Evolutionary conservation across 495 filamentous ascomycete species (phyloP), one percentile per base, ranked within the genome.

Genomic region (Tricharina praecox): DNA sequence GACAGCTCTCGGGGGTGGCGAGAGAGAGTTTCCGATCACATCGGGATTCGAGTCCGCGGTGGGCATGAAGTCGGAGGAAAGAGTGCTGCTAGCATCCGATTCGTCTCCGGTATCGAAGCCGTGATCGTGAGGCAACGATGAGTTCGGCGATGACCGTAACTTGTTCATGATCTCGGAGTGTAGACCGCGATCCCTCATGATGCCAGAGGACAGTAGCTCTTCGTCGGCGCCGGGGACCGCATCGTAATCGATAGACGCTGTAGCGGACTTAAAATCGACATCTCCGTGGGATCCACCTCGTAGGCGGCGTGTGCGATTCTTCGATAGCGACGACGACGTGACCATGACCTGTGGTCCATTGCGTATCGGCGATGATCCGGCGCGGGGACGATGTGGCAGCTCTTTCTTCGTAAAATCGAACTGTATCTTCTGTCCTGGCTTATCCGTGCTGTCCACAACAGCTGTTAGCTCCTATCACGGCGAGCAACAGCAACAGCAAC

Each of bases 281-380:
- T 59, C 56, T 5, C 56, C 56, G 35, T 59, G 56, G 15, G 56
- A 59, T 13, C 56, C 56, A 18, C 56, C 56, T 24, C 56, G 56
- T 5, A 59, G 45, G 1, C 56, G 51, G 16, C 56, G 55, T 0
- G 56, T 55, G 11, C 56, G 51, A 23, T 48, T 48, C 33, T 59
- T 59, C 49, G 49, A 63, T 2, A 72, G 70, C 2, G 71, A 70
- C 3, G 73, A 70, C 3, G 71, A 70, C n/a, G 70, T 71, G 23
- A 74, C 62, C 58, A 73, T 66, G 15, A 74, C 67, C 40, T 75
- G 73, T 11, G 74, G 69, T 33, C 64, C 64, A 3, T 57, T 70
- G 26, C 74, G 82, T 28, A 84, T 79, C 11, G 88, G 88, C 28
- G 87, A 93, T 1, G 85, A 93, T 19, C 82, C 88, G 36, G 84